Conservation (phyloP, 2,329 filamentous ascomycete species). For the Intubia oerlemansii region DNA sequence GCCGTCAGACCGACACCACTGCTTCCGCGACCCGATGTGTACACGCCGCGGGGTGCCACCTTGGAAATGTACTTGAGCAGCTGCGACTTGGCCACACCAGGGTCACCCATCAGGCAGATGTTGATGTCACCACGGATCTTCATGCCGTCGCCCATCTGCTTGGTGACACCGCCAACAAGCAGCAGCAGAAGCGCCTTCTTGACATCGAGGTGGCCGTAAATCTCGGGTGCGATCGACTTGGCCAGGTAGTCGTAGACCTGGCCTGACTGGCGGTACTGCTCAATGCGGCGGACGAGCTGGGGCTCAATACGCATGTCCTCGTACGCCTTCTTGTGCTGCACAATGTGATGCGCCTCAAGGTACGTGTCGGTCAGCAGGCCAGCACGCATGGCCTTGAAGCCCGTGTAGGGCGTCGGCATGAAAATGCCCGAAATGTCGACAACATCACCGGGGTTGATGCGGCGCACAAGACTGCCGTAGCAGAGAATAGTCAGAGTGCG, state of each 20-base stretch:
- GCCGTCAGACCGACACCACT: conserved; percentile 67
- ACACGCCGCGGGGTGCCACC: conserved; percentile 80
- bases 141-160: conserved; percentile 96
- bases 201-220: conserved; percentile 88
- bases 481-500: conserved; percentile 77
- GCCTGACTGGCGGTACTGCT: conserved; percentile 63
- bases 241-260: conserved; percentile 92
- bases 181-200: conserved; percentile 95
- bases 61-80: conserved; percentile 96
- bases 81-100: conserved; percentile 98
- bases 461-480: conserved; percentile 65
- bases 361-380: conserved; percentile 96
- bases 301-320: conserved; percentile 75
- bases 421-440: conserved; percentile 92
- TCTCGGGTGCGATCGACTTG: conserved; percentile 91
- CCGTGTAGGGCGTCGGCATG: conserved; percentile 93
- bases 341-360: conserved; percentile 79
- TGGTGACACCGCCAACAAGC: conserved; percentile 86
- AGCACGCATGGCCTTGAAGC: conserved; percentile 90
- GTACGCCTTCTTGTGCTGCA: conserved; percentile 96
- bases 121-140: conserved; percentile 98
- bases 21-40: conserved; percentile 63
- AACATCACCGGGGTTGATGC: conserved; percentile 83
- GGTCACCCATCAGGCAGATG: conserved; percentile 96
- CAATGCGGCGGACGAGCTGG: conserved; percentile 61